Base-by-base conservation (phyloP, 305 asterid genomes). In the Fraxinus baroniana region DNA sequence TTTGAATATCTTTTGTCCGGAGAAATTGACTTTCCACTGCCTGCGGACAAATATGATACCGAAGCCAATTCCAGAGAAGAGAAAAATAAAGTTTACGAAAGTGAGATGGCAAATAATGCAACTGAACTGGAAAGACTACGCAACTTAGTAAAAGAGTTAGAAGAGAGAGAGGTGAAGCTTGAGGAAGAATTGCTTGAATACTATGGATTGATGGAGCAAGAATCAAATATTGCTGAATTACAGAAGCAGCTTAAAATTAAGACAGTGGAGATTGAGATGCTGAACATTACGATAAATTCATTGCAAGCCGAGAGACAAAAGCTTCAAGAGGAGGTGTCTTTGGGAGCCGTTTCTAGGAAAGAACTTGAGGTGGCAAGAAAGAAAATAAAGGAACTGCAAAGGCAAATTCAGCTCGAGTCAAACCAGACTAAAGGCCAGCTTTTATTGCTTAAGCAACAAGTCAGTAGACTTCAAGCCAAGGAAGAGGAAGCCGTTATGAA, bases 151-250 rank as follows among this genome's bases (percentile, higher is more conserved):
- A 85, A 85, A 74, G 99, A 94, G 82, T 72, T 97, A 79, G 97
- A 92, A 87, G 98, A 97, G 83, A 89, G 99, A 85, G 98, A 94
- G 74, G 98, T 92, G 85, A 94, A 92, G 87, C 98, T 93, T 22
- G 98, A 97, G 87, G 97, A 97, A 0, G 99, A 97, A 90, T 92
- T 96, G 72, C 91, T 96, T 1, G 97, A 94, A 78, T 96, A 94
- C 78, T 92, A 94, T 37, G 98, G 98, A 24, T 83, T 97, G 85
- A 92, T 91, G 89, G 99, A 97, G 87, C 98, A 97, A 85, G 99
- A 97, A 70, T 89, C 97, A 62, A 87, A 91, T 77, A 80, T 94
- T 9, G 32, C 88, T 4, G 99, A 97, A 90, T 77, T 94, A 64
- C 97, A 93, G 81, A 94, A 89, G 84, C 98, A 94, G 90, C 93